Percentiles rank a stretch among this genome's conserved stretches.
Conservation (phyloP, 1,284 basidiomycete genomes). For the Golubevia pallescens region DNA sequence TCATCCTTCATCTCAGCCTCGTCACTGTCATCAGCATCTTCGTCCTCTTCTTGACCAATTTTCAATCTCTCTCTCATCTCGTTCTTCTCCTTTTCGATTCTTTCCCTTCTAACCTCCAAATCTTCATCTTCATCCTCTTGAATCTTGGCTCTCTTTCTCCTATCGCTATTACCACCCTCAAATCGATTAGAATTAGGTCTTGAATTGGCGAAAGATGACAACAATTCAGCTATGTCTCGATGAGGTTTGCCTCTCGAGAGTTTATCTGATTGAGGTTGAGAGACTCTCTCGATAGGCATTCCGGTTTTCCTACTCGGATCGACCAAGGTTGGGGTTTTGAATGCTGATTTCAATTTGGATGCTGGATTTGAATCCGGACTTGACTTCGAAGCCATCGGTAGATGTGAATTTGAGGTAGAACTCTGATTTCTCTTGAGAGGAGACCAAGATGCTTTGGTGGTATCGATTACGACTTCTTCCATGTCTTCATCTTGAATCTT, state of each 20-base stretch:
- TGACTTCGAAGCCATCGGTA: too few relatives aligned
- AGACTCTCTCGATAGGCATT: not conserved
- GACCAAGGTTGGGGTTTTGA: not conserved
- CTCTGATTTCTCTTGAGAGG: not conserved
- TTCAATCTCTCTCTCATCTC: conserved; percentile 23
- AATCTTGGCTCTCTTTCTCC: conserved; percentile 68
- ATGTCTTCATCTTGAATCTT: not conserved
- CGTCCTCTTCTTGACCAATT: conserved; percentile 20
- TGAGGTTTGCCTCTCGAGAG: not conserved
- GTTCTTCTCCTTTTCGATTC: conserved; percentile 23
- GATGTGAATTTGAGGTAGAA: too few relatives aligned
- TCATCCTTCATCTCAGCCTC: conserved; percentile 27
- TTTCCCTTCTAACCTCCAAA: conserved; percentile 14
- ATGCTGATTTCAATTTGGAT: not conserved
- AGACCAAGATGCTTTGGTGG: conserved; percentile 8
- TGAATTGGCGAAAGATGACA: not conserved
- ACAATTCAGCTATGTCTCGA: not conserved
- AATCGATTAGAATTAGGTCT: too few relatives aligned
- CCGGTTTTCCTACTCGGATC: not conserved
- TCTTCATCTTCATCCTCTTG: conserved; percentile 42
- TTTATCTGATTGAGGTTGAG: not conserved
- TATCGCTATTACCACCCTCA: too few relatives aligned
- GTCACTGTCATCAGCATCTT: conserved; percentile 33
- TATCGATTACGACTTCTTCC: conserved; percentile 1
- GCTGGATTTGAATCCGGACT: not conserved